Conservation (phyloP, 2,329 filamentous ascomycete genomes). For the Talaromyces rugulosus region DNA sequence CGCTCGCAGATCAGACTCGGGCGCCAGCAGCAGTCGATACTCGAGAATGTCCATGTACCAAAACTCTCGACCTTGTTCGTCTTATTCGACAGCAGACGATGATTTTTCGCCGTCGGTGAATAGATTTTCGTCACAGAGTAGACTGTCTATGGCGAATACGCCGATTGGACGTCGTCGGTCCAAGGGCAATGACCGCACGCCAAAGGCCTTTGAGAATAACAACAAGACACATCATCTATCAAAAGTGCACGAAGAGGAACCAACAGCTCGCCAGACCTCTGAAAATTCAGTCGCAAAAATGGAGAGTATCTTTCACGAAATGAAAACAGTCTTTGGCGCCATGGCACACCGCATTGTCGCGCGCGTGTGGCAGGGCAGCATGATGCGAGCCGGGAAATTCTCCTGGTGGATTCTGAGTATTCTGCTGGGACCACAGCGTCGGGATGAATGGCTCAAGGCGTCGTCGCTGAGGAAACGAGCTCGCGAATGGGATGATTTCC, state of each 20-base stretch:
- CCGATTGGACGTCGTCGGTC: background rate
- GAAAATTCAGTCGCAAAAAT: background rate
- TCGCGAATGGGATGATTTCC: background rate
- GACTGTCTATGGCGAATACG: background rate
- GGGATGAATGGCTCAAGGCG: slow-evolving; percentile 8
- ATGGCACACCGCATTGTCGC: slow-evolving; percentile 28
- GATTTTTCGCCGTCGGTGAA: background rate
- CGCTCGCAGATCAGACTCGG: background rate
- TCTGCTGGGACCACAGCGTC: slow-evolving; percentile 20
- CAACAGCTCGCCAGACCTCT: background rate
- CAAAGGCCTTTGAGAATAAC: background rate
- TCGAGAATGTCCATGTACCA: background rate
- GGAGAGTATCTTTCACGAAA: slow-evolving; percentile 10
- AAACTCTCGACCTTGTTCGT: background rate
- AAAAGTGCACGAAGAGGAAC: background rate
- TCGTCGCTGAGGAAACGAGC: slow-evolving; percentile 6
- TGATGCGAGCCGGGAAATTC: slow-evolving; percentile 25
- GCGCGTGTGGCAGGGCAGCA: slow-evolving; percentile 31
- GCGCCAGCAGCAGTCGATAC: background rate
- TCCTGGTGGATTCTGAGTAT: slow-evolving; percentile 36
- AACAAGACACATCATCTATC: background rate
- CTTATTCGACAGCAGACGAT: background rate
- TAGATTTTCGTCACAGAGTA: background rate
- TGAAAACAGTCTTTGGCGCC: slow-evolving; percentile 18
- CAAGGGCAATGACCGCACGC: background rate